Base-by-base conservation (phyloP, 352 stramenopile genomes). In the Peronospora belbahrii region DNA sequence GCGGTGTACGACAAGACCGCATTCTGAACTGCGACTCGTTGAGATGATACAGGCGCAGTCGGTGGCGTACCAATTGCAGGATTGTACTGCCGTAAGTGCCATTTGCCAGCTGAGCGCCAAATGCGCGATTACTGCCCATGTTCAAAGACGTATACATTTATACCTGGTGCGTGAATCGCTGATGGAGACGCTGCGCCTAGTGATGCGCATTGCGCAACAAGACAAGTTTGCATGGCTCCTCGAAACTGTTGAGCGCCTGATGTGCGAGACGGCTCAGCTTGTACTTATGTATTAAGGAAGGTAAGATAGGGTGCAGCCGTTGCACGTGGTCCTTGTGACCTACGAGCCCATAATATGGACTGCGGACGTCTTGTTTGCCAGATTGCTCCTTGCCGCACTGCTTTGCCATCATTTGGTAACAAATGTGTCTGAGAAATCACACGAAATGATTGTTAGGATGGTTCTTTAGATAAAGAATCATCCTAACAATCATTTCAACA, bases 31-130 rank as follows among this genome's bases (percentile, higher is more conserved):
- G 25, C 79, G 84, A 22, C 81, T 98, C 3, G 85, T 98, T 5
- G 84, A 96, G 45, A 78, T 95, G 48, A 67, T 95, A 9, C 70
- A 97, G 28, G 68, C 72, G 24, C 72, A 84, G 43, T 88, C 86
- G 11, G 68, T 96, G 28, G 82, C 89, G 27, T 98, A 96, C 55
- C 91, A 97, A 58, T 65, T 97, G 19, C 92, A 97, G 58, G 85
- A 96, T 47, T 95, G 15, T 72, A 81, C 31, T 96, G 85, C 62
- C 27, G 42, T 31, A 94, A 94, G 48, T 95, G 85, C 42, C 53
- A 53, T 6, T 62, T 93, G 4, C 78, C 85, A 4, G 70, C 65
- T 20, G 79, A 88, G 48, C 57, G 83, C 61, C 84, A 84, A 44
- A 75, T 95, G 65, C 66, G 65, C 6, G 59, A 80, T 34, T 87